Evolutionary conservation across 208 protist species (phyloP).

Genomic region (Crithidia thermophila): DNA sequence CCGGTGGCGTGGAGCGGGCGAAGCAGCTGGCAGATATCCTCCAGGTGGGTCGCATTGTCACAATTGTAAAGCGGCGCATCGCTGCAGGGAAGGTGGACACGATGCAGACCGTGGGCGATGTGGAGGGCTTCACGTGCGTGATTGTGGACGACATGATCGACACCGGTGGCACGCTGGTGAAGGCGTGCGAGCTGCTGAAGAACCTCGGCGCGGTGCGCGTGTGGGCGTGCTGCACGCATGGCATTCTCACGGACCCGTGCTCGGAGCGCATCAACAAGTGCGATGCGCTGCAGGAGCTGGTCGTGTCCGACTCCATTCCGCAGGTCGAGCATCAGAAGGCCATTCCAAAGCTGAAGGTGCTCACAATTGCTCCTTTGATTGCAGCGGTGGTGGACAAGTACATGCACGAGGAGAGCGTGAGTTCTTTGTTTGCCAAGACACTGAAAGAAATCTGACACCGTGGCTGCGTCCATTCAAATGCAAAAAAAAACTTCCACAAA

Average conservation of each 20-base stretch:
- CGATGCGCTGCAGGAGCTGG: conserved; percentile 83
- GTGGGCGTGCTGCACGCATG: conserved; percentile 95
- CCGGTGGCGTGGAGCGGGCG: conserved; percentile 94
- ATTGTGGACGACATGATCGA: conserved; percentile 98
- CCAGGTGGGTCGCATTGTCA: conserved; percentile 90
- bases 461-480: no score
- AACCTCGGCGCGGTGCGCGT: conserved; percentile 92
- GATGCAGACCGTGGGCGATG: conserved; percentile 95
- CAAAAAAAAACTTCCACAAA: no score
- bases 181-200: conserved; percentile 92
- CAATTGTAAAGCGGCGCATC: conserved; percentile 94
- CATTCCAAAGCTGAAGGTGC: conserved; percentile 87
- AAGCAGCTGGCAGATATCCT: conserved; percentile 91
- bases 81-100: conserved; percentile 79
- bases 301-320: conserved; percentile 95
- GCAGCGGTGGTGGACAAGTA: conserved; percentile 81
- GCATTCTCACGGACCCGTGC: conserved; percentile 91
- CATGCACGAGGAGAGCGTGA: conserved; percentile 69
- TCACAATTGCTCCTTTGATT: conserved; percentile 90
- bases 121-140: conserved; percentile 91
- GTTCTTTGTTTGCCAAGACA: conserved; percentile 56
- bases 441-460: conserved; percentile 21
- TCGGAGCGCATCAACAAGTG: conserved; percentile 88
- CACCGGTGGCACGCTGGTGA: conserved; percentile 94
- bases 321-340: conserved; percentile 75